phyloP scores from a whole-genome alignment of 805 yeast species.

The Monosporozyma siamensis region DNA sequence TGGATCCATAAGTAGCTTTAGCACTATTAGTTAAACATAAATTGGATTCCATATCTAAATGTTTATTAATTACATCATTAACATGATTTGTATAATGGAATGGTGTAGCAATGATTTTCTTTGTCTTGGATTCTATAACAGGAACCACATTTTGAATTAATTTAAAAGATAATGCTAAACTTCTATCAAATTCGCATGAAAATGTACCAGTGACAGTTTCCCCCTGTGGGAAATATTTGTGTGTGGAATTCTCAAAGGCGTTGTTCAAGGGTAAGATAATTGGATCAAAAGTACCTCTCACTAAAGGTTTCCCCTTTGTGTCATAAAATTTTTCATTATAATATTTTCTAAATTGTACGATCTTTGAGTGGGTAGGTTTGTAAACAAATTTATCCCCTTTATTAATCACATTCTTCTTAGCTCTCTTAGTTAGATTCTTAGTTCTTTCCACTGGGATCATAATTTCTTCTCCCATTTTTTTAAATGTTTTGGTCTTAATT shows the following conservation, averaged over 20 bases:
- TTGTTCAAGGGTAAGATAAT: conserved; percentile 53
- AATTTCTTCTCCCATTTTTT: conserved; percentile 39
- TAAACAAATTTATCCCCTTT: conserved; percentile 31
- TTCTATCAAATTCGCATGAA: conserved; percentile 50
- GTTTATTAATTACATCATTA: conserved; percentile 32
- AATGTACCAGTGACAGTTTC: conserved; percentile 32
- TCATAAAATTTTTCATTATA: conserved; percentile 46
- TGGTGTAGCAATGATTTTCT: conserved; percentile 24
- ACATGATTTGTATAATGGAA: conserved; percentile 30
- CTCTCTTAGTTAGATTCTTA: conserved; percentile 31
- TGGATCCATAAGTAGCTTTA: conserved; percentile 28
- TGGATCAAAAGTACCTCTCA: conserved; percentile 57
- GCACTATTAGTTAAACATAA: conserved; percentile 24
- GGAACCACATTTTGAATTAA: conserved; percentile 30
- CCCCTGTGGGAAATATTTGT: conserved; percentile 39
- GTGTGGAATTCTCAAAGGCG: conserved; percentile 38
- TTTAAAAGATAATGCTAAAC: conserved; percentile 35
- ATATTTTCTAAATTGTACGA: conserved; percentile 39
- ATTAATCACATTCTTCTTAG: conserved; percentile 24
- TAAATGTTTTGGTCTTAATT: conserved; percentile 44
- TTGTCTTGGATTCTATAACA: background rate
- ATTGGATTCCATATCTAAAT: conserved; percentile 34
- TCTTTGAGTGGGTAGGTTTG: conserved; percentile 41
- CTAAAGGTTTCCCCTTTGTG: conserved; percentile 50
- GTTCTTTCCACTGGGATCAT: conserved; percentile 45